Conservation (phyloP, 345 rosid genomes). For the Lumnitzera racemosa region DNA sequence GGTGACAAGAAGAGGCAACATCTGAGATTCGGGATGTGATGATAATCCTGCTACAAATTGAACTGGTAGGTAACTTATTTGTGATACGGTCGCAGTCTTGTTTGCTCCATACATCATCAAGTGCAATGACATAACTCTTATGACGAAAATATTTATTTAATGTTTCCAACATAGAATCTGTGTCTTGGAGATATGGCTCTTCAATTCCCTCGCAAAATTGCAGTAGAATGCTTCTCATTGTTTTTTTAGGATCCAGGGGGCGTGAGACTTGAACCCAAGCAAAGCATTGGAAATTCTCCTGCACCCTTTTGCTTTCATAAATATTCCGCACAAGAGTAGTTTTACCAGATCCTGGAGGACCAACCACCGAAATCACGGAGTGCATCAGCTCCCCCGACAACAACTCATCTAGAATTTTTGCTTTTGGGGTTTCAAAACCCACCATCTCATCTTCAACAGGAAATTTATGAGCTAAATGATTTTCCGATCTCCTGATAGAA, state of each 20-base stretch:
- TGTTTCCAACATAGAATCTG: background rate
- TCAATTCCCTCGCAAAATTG: background rate
- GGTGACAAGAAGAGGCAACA: background rate
- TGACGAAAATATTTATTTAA: background rate
- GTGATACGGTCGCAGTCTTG: background rate
- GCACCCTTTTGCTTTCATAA: conserved; percentile 10
- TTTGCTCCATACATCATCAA: conserved; percentile 12
- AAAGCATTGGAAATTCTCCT: conserved; percentile 3
- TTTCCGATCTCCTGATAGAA: background rate
- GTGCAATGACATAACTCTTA: conserved; percentile 1
- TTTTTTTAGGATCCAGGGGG: conserved; percentile 2
- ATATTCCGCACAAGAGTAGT: conserved; percentile 10
- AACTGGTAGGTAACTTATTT: background rate
- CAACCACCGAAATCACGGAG: conserved; percentile 2
- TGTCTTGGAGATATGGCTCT: background rate
- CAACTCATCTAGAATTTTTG: conserved; percentile 2
- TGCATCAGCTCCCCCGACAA: background rate
- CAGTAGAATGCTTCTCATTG: conserved; percentile 3
- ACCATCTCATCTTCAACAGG: conserved; percentile 4
- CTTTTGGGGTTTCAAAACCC: background rate
- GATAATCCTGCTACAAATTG: conserved; percentile 8
- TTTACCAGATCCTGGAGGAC: conserved; percentile 17
- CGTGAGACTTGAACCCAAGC: conserved; percentile 14
- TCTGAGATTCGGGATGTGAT: conserved; percentile 2
- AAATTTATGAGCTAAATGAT: background rate